These are phyloP conservation scores for Solanum chacoense DNA, from an alignment of 305 asterid genomes.

Conservation along the genomic window DNA sequence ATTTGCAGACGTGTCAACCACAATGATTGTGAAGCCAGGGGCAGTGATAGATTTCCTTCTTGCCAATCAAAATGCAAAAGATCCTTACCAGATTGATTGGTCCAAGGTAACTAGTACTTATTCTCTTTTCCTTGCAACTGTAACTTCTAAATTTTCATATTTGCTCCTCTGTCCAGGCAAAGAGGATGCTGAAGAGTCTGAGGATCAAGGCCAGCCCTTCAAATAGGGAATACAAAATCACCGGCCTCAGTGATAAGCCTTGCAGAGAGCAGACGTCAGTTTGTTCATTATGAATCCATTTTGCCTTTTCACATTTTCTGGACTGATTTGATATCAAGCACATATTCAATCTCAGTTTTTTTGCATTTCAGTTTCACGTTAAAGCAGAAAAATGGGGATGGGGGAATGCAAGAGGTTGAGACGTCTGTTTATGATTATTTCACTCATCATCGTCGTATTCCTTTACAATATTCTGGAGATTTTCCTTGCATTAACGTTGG, in stretches of 20 bases:
- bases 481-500: conserved; percentile 64
- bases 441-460: conserved; percentile 21
- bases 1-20: conserved; percentile 56
- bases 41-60: conserved; percentile 47
- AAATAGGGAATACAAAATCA: conserved; percentile 41
- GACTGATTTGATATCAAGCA: neutral
- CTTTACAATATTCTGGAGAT: conserved; percentile 31
- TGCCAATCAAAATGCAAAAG: conserved; percentile 29
- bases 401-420: conserved; percentile 23
- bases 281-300: neutral
- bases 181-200: conserved; percentile 43
- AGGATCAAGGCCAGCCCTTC: conserved; percentile 30
- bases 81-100: conserved; percentile 50
- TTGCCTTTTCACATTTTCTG: neutral
- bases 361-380: conserved; percentile 32
- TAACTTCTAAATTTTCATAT: neutral
- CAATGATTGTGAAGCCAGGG: conserved; percentile 66
- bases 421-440: conserved; percentile 54
- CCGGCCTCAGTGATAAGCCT: conserved; percentile 37
- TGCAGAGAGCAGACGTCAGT: conserved; percentile 53
- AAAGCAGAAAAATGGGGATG: conserved; percentile 18
- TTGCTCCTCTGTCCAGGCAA: conserved; percentile 34
- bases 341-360: neutral
- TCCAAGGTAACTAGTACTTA: conserved; percentile 26
- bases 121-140: neutral